Evolutionary conservation across 495 filamentous ascomycete species (phyloP), one percentile per base, ranked within the genome.

Genomic region (Chaetomium fimeti): DNA sequence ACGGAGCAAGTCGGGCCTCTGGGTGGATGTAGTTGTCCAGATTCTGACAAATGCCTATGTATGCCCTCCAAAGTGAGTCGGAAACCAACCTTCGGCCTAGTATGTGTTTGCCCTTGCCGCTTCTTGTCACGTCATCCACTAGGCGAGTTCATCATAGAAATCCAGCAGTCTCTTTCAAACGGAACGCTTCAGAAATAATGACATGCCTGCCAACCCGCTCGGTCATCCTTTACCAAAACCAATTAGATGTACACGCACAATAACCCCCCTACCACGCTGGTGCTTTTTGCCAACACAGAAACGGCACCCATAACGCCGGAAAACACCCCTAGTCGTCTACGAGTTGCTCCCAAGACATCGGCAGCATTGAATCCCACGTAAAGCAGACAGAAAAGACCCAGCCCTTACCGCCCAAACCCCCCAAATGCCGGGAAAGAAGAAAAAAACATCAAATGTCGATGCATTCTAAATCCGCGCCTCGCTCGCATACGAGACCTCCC

Each of bases 401-500:
- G 25, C 24, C 55, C 55, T 22, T 45, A 15, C 38, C 24, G 18
- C 38, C 36, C 22, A 22, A 43, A 18, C 4, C 55, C 40, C 2
- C 5, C 18, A 8, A 18, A 11, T n/a, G 22, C 16, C 58, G 2
- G 15, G 43, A 47, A 47, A 28, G 36, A 60, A 59, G 29, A 45
- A 16, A n/a, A 51, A 32, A 48, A 25, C 29, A 42, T 7, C 43
- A 56, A 24, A 22, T n/a, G n/a, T 49, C 45, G 20, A 45, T 45
- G 40, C 40, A 29, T 45, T 11, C 15, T 57, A 28, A 9, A 28
- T 58, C 60, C 20, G 55, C 5, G 32, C 24, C 20, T 65, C 68
- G 27, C 65, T 62, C 1, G 36, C 12, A 54, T 70, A 70, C 8
- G 58, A 18, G 5, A 43, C 67, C 32, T 69, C 68, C 25, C 28